phyloP scores from a whole-genome alignment of 2,329 filamentous ascomycete genomes.

The Aspergillus ochraceus region DNA sequence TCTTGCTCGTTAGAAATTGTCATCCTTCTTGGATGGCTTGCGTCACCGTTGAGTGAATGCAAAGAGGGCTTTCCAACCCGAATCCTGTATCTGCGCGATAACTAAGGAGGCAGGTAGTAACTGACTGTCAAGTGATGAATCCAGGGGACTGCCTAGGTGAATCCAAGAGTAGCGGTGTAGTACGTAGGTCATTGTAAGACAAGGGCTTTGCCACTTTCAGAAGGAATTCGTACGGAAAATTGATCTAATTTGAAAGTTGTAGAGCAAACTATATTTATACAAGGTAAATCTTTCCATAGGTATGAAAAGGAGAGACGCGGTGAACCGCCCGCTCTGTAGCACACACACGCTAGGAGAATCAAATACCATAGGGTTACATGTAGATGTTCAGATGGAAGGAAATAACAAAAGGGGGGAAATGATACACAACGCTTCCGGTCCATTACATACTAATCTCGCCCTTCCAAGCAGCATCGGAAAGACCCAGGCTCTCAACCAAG shows the following conservation, averaged over 20 bases:
- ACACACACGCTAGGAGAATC: neutral
- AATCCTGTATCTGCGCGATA: neutral
- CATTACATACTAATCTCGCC: conserved; percentile 76
- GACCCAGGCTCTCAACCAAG: conserved; percentile 77
- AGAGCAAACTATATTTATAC: conserved; percentile 10
- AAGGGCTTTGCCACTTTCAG: neutral
- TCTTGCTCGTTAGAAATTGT: neutral
- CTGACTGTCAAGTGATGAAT: neutral
- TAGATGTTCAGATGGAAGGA: conserved; percentile 13
- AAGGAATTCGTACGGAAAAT: neutral
- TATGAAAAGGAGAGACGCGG: neutral
- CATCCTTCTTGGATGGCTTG: neutral
- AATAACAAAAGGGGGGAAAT: conserved; percentile 9
- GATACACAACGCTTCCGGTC: conserved; percentile 15
- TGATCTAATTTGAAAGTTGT: neutral
- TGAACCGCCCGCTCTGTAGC: neutral
- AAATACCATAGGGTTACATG: conserved; percentile 19
- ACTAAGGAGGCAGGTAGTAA: neutral
- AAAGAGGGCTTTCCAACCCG: neutral
- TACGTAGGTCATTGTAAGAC: neutral
- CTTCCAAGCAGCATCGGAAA: conserved; percentile 87
- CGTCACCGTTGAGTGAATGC: neutral
- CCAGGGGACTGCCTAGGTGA: neutral
- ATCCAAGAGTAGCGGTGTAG: neutral
- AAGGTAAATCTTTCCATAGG: conserved; percentile 5